Evolutionary conservation across 257 asterid genomes (phyloP), one percentile per base, ranked within the genome.

Genomic region (Ligustrum vulgare): DNA sequence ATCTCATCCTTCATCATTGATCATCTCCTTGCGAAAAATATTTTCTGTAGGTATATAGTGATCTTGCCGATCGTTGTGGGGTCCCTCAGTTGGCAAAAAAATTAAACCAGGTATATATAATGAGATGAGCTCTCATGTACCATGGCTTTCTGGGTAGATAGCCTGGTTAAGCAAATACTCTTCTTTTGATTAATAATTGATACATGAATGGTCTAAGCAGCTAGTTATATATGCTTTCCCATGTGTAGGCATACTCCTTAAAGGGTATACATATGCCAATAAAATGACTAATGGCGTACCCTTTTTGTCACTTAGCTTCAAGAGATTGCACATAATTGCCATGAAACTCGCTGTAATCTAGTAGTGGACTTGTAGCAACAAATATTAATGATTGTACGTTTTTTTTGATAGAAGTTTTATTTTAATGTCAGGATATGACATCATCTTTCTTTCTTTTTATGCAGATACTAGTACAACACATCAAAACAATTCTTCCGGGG

Each of bases 31-130:
- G 6, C 16, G n/a, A 9, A 51, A n/a, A 32, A 64, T 39, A 23
- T 45, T 28, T 58, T 20, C 49, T 39, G 32, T 66, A 88, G 93
- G 83, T 84, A 10, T 88, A 88, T 70, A 86, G 76, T 70, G 86
- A 83, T 65, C 67, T 88, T 73, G 84, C 90, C 32, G 90, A 88
- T 73, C 87, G 89, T 25, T 88, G 93, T 72, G 90, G 93, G 15
- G 70, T 88, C 70, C 90, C 85, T 74, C 89, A 86, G 79, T 76
- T 88, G 84, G 90, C 93, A 76, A 88, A 84, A 73, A 88, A 86
- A 79, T 82, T 88, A 86, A 88, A 86, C 82, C 89, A 88, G 92
- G 92, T 86, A 64, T 69, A 22, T 18, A 33, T 6, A 76, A 60
- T 36, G 47, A 32, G 79, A 67, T 45, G 51, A 62, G 7, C 41